A percentile compares a stretch with the other conserved stretches of the same genome.
phyloP scores from a whole-genome alignment of 208 protist species.

The Porcisia deanei region DNA sequence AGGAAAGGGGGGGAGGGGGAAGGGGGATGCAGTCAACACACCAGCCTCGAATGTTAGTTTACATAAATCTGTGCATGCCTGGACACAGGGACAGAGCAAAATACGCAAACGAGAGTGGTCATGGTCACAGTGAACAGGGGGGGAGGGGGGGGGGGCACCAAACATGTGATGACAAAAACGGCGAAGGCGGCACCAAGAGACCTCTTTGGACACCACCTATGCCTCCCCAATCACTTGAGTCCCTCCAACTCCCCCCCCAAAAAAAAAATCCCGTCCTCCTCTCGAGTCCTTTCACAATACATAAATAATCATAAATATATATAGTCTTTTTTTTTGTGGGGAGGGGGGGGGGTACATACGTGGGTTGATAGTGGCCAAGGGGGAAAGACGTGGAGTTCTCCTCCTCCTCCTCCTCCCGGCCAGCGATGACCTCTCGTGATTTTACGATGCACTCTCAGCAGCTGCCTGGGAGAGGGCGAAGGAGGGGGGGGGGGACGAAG shows the following conservation, averaged over 20 bases:
- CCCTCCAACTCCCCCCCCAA: background rate
- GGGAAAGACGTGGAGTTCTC: too few species aligned
- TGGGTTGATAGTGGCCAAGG: too few species aligned
- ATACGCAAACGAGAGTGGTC: background rate
- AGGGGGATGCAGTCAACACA: background rate
- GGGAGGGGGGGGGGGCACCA: background rate
- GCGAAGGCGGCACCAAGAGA: background rate
- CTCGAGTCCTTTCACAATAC: background rate
- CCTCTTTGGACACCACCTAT: background rate
- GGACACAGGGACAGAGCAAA: slow-evolving; percentile 1
- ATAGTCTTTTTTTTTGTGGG: background rate
- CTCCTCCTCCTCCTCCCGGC: background rate
- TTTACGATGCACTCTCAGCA: background rate
- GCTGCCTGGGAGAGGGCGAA: background rate
- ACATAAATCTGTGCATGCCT: background rate
- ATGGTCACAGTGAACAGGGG: background rate
- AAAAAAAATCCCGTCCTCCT: background rate
- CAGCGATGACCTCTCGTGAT: background rate
- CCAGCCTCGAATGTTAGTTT: background rate
- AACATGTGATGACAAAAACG: background rate
- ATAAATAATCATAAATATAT: background rate
- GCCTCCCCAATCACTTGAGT: background rate
- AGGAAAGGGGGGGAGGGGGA: background rate
- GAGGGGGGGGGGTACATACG: too few species aligned
- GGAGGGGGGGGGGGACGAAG: background rate